A percentile compares a stretch with the other conserved stretches of the same genome.
These are phyloP conservation scores for Kwoniella sp. DNA, from an alignment of 768 basidiomycete genomes.

Conservation along the genomic window DNA sequence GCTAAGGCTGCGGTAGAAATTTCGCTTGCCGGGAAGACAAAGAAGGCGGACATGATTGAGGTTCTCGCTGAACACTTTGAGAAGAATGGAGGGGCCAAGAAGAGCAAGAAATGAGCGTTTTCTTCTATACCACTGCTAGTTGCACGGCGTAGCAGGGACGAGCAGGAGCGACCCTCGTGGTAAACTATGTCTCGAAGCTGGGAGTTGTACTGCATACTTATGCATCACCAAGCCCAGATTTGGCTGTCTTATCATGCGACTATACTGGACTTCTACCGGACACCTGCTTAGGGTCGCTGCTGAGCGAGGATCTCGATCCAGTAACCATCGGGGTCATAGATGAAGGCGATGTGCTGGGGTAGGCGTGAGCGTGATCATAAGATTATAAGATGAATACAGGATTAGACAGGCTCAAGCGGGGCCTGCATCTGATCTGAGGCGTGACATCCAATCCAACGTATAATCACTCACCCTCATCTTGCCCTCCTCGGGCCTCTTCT, in stretches of 20 bases:
- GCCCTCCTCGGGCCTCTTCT: conserved; percentile 79
- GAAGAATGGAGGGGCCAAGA: conserved; percentile 4
- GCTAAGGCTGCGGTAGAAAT: too few species aligned
- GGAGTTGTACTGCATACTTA: too few species aligned
- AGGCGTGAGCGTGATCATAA: background rate
- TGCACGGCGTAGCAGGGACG: too few species aligned
- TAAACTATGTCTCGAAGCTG: too few species aligned
- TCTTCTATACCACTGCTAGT: too few species aligned
- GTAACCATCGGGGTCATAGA: conserved; percentile 48
- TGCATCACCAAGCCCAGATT: too few species aligned
- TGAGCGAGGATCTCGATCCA: conserved; percentile 48
- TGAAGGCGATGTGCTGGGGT: conserved; percentile 38
- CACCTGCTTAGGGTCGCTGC: conserved; percentile 3
- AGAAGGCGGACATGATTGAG: conserved; percentile 41
- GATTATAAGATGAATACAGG: too few species aligned
- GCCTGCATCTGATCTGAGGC: too few species aligned
- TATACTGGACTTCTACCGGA: too few species aligned
- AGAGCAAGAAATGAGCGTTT: conserved; percentile 13
- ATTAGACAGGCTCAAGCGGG: too few species aligned
- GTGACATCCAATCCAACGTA: background rate
- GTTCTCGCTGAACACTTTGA: conserved; percentile 16
- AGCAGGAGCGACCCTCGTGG: too few species aligned
- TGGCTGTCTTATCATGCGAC: too few species aligned
- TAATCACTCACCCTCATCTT: conserved; percentile 62
- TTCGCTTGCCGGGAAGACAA: conserved; percentile 23